These are phyloP conservation scores for Lolium perenne DNA, from an alignment of 176 grass and related monocot genomes.

Conservation along the genomic window DNA sequence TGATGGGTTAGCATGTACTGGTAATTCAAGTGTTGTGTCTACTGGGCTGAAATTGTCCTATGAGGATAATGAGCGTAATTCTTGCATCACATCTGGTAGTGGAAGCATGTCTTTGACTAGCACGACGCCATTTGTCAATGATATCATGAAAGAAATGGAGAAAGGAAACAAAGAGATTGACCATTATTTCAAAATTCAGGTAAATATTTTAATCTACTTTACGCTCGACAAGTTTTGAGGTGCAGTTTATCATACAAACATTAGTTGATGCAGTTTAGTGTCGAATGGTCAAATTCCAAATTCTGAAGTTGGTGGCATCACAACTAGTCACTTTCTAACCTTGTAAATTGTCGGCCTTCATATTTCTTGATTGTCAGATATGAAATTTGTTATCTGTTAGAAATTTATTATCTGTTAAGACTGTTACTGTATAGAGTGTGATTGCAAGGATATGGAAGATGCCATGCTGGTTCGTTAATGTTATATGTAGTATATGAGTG, in stretches of 20 bases:
- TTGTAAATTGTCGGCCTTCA: background rate
- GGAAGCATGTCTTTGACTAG: slow-evolving; percentile 52
- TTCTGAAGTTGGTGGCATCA: background rate
- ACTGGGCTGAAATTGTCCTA: slow-evolving; percentile 62
- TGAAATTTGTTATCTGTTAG: slow-evolving; percentile 4
- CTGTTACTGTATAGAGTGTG: background rate
- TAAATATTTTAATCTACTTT: slow-evolving; percentile 20
- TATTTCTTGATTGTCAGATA: background rate
- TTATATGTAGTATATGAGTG: background rate
- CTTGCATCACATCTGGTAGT: slow-evolving; percentile 57
- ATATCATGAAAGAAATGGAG: slow-evolving; percentile 56
- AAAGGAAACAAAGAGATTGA: slow-evolving; percentile 54
- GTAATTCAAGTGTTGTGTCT: slow-evolving; percentile 53
- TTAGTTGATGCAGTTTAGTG: background rate
- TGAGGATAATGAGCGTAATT: slow-evolving; percentile 59
- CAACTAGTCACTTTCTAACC: background rate
- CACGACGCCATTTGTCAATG: slow-evolving; percentile 33
- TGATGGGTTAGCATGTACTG: slow-evolving; percentile 36
- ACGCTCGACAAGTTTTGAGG: background rate
- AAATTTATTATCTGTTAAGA: background rate
- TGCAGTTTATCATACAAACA: background rate
- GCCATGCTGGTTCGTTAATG: background rate
- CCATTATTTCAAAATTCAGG: slow-evolving; percentile 49
- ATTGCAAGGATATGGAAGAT: background rate
- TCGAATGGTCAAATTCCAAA: background rate